Evolutionary conservation across 2,329 filamentous ascomycete genomes (phyloP), one percentile per base, ranked within the genome.

Genomic region (Trichoderma guizhouense): DNA sequence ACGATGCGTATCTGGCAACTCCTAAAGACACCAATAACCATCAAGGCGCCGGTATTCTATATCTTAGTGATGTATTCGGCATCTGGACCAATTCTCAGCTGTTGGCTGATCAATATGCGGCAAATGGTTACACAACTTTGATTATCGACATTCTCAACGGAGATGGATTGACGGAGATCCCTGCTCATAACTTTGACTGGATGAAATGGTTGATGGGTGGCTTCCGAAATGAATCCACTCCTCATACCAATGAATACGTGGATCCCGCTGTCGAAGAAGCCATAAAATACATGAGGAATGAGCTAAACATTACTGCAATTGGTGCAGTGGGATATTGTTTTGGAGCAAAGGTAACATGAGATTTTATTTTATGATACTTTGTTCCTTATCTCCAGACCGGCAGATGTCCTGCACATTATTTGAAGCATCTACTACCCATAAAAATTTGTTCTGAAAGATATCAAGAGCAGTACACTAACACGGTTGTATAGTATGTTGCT

Each of bases 1-100:
- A 72, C n/a, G 83, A 85, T 5, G 86, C 82, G 60, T 90, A 90
- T 79, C 77, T 89, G 12, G 85, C 87, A 12, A 83, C 81, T 7
- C 84, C 87, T 1, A 75, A 82, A 5, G 73, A 74, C 18, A 75
- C 71, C 72, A 75, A 76, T 63, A 74, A 74, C 36, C 76, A 77
- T 72, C 74, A 77, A 55, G 76, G 75, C 32, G 73, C 67, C 3
- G 82, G 80, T 63, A 79, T 83, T 63, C 73, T 83, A 24, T 82
- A 79, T 74, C 55, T 83, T 8, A 77, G 82, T 62, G 82, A 84
- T 74, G 78, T 83, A 66, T 79, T 79, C 47, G 81, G 81, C 70
- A 78, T 84, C 69, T 82, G 79, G 76, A 77, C 77, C 70, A 83
- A 83, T 78, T 82, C 79, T 78, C 77, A 81, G 77, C 79, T 84